Evolutionary conservation across 208 protist species (phyloP), one percentile per base, ranked within the genome.

Genomic region (Trypanosoma congolense): DNA sequence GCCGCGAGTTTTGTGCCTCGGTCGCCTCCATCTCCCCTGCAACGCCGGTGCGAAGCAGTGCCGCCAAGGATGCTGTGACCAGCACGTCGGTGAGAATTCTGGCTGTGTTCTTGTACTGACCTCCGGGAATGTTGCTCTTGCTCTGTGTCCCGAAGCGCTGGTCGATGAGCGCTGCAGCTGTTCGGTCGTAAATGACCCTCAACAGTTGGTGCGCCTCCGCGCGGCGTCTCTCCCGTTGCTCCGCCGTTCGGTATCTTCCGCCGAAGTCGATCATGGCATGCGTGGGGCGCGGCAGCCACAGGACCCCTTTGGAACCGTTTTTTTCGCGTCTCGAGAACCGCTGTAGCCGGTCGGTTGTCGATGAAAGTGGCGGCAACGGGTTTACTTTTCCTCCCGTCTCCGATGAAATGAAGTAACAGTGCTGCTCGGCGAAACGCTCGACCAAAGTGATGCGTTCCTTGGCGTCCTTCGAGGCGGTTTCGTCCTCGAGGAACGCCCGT

Each of bases 321-420:
- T 38, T 12, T 16, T 12, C 33, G 33, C 6, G 33, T 25, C 46
- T 48, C 14, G 40, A 10, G 10, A 28, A 40, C 22, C 14, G 41
- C 16, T 12, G 18, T 18, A 16, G 35, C 14, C 31, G 25, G 28
- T 22, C 6, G 4, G 47, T 28, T 25, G 43, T 4, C 3, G 49
- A 48, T 19, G 49, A 60, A 22, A 64, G 33, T 29, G 43, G 38
- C 29, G 57, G 78, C 48, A 68, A 67, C 65, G 16, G 70, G 64
- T 18, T 70, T 59, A 65, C 33, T 30, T 35, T 73, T 28, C 73
- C 56, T 24, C 59, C 42, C 53, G 65, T 83, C 28, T 75, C 73
- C 36, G 73, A 75, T 40, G 69, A 82, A 14, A 87, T 63, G 10
- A 66, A 63, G 56, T 92, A 92, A 29, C 76, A 65, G 62, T 86